These are phyloP conservation scores for Pseudonitzschia multiseries DNA, from an alignment of 108 stramenopile genomes.

Conservation along the genomic window DNA sequence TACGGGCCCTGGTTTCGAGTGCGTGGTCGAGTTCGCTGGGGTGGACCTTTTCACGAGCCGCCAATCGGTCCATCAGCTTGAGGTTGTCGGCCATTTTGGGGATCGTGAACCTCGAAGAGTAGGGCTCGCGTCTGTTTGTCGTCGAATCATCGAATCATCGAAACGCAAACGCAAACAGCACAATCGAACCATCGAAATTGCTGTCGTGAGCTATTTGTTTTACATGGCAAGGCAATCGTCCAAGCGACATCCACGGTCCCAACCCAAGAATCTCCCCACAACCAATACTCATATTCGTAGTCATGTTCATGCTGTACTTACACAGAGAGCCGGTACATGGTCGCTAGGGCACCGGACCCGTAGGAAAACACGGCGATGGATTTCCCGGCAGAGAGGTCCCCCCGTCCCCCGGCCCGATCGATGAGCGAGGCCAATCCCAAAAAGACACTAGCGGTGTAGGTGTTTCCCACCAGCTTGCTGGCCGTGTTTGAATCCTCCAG, in stretches of 20 bases:
- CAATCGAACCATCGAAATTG: background rate
- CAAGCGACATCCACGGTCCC: no score
- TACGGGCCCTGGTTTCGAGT: conserved; percentile 84
- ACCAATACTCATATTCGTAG: no score
- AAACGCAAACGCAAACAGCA: conserved; percentile 10
- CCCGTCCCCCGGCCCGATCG: conserved; percentile 66
- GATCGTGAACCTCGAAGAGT: conserved; percentile 66
- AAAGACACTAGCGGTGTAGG: conserved; percentile 96
- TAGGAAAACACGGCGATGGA: conserved; percentile 80
- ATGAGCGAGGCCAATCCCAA: conserved; percentile 86
- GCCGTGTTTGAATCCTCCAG: conserved; percentile 70
- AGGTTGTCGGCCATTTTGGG: conserved; percentile 70
- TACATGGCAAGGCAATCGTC: no score
- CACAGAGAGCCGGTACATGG: conserved; percentile 88
- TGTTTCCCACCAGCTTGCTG: conserved; percentile 91
- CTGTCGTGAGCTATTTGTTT: background rate
- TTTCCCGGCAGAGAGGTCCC: conserved; percentile 70
- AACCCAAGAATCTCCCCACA: no score
- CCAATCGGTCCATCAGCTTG: conserved; percentile 71
- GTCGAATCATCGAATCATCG: background rate
- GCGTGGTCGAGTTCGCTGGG: conserved; percentile 91
- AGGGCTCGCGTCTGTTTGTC: conserved; percentile 30
- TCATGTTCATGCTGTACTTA: conserved; percentile 51
- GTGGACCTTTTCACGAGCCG: conserved; percentile 78
- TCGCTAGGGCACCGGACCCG: conserved; percentile 90